Conservation (phyloP, 306 rosid species). For the Vigna hirtella region DNA sequence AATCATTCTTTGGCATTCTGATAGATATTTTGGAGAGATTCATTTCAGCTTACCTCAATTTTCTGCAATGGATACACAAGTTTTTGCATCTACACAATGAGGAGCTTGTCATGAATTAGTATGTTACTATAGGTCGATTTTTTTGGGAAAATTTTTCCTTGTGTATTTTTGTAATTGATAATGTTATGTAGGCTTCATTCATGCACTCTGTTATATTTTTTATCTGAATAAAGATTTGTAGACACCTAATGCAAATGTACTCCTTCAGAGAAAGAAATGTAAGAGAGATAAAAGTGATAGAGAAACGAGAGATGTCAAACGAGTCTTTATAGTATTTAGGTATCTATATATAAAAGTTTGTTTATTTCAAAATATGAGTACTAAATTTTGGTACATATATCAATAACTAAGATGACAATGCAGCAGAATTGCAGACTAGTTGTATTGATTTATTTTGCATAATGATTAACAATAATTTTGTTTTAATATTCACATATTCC, state of each 20-base stretch:
- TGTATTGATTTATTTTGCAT: too few relatives aligned
- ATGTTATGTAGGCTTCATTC: slow-evolving; percentile 43
- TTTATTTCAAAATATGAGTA: too few relatives aligned
- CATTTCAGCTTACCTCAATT: slow-evolving; percentile 33
- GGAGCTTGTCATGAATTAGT: slow-evolving; percentile 36
- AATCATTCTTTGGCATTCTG: slow-evolving; percentile 43
- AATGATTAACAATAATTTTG: too few relatives aligned
- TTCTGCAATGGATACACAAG: slow-evolving; percentile 37
- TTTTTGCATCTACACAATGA: slow-evolving; percentile 30
- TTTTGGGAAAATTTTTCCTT: background rate
- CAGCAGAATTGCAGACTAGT: too few relatives aligned
- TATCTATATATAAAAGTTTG: background rate
- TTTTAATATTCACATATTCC: too few relatives aligned
- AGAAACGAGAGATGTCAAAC: background rate
- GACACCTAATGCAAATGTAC: background rate
- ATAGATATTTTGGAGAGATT: slow-evolving; percentile 44
- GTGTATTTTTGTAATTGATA: slow-evolving; percentile 37
- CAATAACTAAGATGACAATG: too few relatives aligned
- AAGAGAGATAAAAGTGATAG: background rate
- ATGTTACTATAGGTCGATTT: slow-evolving; percentile 26
- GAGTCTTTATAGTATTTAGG: background rate
- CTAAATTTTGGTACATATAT: too few relatives aligned
- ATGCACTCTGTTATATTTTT: slow-evolving; percentile 17
- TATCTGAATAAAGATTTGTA: background rate
- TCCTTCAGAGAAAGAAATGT: background rate